A percentile compares a stretch with the other conserved stretches of the same genome.
phyloP scores from a whole-genome alignment of 352 stramenopile genomes.

The Phytophthora chlamydospora region DNA sequence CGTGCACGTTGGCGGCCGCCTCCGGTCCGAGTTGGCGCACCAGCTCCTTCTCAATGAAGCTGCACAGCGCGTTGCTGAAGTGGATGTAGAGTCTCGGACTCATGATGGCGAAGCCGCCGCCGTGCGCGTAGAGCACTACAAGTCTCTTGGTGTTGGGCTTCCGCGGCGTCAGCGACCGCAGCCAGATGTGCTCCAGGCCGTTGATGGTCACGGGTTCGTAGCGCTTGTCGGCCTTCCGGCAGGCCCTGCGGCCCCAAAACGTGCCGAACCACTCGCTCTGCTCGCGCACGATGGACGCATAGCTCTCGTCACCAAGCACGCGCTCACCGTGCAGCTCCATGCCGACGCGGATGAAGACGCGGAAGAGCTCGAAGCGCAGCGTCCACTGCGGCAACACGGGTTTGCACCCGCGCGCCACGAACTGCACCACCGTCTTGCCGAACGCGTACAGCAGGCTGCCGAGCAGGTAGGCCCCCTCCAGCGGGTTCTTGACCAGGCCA shows the following conservation, averaged over 20 bases:
- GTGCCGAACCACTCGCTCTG: conserved; percentile 36
- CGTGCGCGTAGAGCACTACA: conserved; percentile 49
- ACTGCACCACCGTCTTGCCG: conserved; percentile 23
- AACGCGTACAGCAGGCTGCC: conserved; percentile 28
- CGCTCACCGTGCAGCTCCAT: conserved; percentile 37
- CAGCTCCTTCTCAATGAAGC: conserved; percentile 36
- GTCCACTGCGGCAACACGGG: conserved; percentile 51
- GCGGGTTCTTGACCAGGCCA: conserved; percentile 33
- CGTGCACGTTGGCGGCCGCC: conserved; percentile 18
- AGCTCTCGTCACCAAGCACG: conserved; percentile 27
- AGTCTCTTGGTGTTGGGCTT: conserved; percentile 23
- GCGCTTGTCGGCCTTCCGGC: conserved; percentile 18
- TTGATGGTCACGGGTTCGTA: conserved; percentile 34
- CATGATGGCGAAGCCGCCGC: conserved; percentile 50
- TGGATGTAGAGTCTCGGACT: conserved; percentile 50
- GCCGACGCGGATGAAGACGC: conserved; percentile 31
- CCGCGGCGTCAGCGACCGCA: conserved; percentile 14
- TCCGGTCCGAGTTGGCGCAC: conserved; percentile 8
- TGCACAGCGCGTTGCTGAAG: conserved; percentile 39
- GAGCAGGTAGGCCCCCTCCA: conserved; percentile 30
- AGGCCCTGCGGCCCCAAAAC: conserved; percentile 27
- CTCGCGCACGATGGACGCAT: conserved; percentile 38
- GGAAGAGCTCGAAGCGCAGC: conserved; percentile 45
- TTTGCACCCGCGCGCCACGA: conserved; percentile 31
- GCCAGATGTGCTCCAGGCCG: conserved; percentile 46